Evolutionary conservation across 192 early-diverging fungal genomes (phyloP).

Genomic region (Linnemannia hyalina): DNA sequence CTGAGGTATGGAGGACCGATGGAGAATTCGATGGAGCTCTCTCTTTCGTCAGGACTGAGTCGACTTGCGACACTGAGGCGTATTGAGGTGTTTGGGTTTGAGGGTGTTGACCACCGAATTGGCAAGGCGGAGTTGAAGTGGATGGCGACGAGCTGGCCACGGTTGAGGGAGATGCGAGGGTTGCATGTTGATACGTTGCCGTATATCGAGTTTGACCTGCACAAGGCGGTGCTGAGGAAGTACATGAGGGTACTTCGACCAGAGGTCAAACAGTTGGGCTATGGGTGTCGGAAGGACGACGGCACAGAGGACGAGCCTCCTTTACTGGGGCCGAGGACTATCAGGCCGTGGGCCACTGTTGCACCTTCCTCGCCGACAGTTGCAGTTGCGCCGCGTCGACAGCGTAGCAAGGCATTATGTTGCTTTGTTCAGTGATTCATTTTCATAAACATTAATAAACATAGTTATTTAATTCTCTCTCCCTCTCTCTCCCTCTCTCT

Average conservation of each 20-base stretch:
- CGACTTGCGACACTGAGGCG: neutral
- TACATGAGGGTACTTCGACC: neutral
- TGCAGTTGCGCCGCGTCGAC: no score
- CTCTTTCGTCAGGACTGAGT: neutral
- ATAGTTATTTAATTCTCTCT: no score
- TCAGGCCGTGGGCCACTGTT: no score
- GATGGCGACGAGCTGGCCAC: neutral
- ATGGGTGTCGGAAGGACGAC: no score
- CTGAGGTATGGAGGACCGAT: neutral
- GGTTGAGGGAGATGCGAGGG: neutral
- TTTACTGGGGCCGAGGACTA: no score
- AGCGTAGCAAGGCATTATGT: no score
- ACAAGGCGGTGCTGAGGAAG: neutral
- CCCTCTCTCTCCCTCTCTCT: no score
- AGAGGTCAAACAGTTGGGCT: neutral
- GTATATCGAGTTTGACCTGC: neutral
- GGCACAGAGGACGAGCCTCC: no score
- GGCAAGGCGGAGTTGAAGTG: neutral
- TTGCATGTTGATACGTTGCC: neutral
- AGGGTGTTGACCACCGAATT: neutral
- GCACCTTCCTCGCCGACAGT: no score
- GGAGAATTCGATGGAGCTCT: neutral
- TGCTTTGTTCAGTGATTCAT: no score
- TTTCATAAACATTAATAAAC: no score
- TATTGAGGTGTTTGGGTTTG: neutral